These are phyloP conservation scores for Stephanodiscus minutulus DNA, from an alignment of 108 stramenopile genomes.

Conservation along the genomic window DNA sequence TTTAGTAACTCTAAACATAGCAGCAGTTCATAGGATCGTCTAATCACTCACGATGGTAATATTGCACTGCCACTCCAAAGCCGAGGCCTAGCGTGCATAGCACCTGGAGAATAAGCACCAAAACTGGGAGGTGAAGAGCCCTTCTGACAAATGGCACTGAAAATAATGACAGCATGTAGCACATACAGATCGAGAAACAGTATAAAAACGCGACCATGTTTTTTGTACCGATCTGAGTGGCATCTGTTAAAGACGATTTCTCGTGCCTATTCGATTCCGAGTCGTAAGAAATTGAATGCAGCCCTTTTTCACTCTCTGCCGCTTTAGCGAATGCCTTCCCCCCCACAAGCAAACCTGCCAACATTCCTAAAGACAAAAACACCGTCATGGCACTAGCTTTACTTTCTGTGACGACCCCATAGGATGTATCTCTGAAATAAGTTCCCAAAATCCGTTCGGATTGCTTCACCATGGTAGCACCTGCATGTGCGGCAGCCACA, in stretches of 20 bases:
- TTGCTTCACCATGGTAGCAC: constrained; percentile 67
- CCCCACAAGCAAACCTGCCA: constrained; percentile 66
- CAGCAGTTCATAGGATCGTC: no score
- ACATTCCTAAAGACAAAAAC: constrained; percentile 69
- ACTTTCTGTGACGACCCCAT: constrained; percentile 57
- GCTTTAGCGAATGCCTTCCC: constrained; percentile 63
- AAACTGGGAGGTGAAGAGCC: constrained; percentile 54
- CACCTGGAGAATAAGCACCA: constrained; percentile 72
- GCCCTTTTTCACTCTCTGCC: constrained; percentile 50
- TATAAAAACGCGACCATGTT: constrained; percentile 71
- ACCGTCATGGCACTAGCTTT: constrained; percentile 67
- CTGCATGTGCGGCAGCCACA: constrained; percentile 79
- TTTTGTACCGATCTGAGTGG: constrained; percentile 49
- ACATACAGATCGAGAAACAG: constrained; percentile 66
- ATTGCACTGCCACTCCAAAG: constrained; percentile 75
- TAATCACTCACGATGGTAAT: no score
- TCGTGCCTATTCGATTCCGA: constrained; percentile 6
- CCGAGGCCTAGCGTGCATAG: constrained; percentile 60
- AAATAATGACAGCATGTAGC: constrained; percentile 70
- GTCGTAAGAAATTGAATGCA: background rate
- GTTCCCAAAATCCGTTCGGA: constrained; percentile 72
- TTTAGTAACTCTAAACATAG: no score
- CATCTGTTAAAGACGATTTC: constrained; percentile 13
- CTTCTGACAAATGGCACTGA: constrained; percentile 61
- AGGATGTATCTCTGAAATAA: constrained; percentile 75